Percentiles rank a stretch among this genome's conserved stretches.
Conservation (phyloP, 1,139 yeast species). For the Pneumocystis canis region DNA sequence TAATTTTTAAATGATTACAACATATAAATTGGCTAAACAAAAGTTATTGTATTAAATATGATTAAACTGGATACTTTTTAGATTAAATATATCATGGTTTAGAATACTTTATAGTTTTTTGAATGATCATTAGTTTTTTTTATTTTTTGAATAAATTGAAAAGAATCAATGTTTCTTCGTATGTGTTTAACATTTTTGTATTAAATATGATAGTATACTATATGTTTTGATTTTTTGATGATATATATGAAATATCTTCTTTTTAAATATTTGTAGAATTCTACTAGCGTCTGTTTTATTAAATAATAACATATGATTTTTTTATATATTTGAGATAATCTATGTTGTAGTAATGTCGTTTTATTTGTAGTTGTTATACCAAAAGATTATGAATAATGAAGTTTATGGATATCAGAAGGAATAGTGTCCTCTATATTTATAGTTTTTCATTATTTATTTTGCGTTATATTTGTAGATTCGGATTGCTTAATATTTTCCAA, state of each 20-base stretch:
- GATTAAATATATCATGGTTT: not conserved
- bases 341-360: no score
- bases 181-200: not conserved
- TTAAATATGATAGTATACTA: not conserved
- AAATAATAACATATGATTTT: no score
- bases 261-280: no score
- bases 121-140: not conserved
- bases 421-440: no score
- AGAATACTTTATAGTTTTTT: not conserved
- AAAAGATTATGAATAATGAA: no score
- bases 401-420: no score
- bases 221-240: not conserved
- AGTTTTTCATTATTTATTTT: not conserved
- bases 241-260: not conserved
- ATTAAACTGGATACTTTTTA: not conserved
- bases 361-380: no score
- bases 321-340: no score
- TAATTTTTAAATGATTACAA: not conserved
- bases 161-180: not conserved
- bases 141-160: not conserved
- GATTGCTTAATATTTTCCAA: not conserved
- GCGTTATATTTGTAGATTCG: not conserved
- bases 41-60: not conserved
- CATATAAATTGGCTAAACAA: not conserved
- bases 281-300: no score